A percentile compares a stretch with the other conserved stretches of the same genome.
These are phyloP conservation scores for Solanum aculeatissimum DNA, from an alignment of 305 asterid genomes.

Conservation along the genomic window DNA sequence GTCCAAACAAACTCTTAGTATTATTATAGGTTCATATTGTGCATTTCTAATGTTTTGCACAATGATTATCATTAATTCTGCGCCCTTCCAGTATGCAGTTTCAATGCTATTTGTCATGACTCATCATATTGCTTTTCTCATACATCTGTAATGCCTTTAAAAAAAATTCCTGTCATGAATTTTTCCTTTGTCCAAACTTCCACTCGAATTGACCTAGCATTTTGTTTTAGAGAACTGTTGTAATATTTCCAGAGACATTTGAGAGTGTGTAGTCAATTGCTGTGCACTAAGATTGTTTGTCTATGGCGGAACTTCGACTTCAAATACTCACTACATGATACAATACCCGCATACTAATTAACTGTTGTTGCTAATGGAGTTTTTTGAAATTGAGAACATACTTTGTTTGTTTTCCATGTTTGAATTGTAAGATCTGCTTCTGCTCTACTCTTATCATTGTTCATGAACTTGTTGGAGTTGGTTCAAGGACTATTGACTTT, in stretches of 20 bases:
- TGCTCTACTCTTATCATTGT: background rate
- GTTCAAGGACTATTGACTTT: background rate
- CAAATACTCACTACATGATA: too few species aligned
- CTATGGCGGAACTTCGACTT: background rate
- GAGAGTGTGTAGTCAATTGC: background rate
- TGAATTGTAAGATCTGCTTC: background rate
- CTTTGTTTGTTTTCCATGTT: too few species aligned
- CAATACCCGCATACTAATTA: too few species aligned
- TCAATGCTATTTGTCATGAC: background rate
- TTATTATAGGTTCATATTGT: background rate
- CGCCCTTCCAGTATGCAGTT: background rate
- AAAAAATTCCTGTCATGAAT: background rate
- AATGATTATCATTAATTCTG: background rate
- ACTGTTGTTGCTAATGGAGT: too few species aligned
- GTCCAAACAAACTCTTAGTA: too few species aligned
- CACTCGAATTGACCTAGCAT: background rate
- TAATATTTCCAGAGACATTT: background rate
- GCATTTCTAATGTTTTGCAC: background rate
- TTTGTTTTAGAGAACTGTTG: background rate
- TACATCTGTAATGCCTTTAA: background rate
- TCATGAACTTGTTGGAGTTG: background rate
- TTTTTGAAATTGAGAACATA: too few species aligned
- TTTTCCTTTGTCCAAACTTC: background rate
- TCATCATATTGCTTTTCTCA: background rate
- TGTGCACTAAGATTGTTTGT: background rate